Base-by-base conservation (phyloP, 73 alveolate species). In the Paramecium primaurelia region DNA sequence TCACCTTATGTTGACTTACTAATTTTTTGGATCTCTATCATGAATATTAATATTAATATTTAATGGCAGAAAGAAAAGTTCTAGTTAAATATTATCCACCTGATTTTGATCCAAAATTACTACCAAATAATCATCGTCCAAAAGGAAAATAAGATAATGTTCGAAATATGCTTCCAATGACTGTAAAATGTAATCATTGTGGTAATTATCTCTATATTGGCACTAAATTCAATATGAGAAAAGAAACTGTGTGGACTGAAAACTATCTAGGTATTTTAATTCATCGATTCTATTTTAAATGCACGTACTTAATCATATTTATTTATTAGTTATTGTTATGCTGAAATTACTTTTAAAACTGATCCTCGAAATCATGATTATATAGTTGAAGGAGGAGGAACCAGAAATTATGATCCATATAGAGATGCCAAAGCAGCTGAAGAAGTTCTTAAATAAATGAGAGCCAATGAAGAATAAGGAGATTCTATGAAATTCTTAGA, bases 361-460 rank as follows among this genome's bases (percentile, higher is more conserved):
- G 99, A 98, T 89, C 99, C 99, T 26, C 97, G 98, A 93, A 97
- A 98, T 94, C 97, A 97, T 94, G 99, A 98, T 89, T 98, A 98
- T 91, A 96, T 98, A 36, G 97, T 97, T 12, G 99, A 98, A 93
- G 94, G 93, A 26, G 99, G 99, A 8, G 99, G 99, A 25, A 92
- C 99, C 20, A 80, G 99, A 84, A 97, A 98, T 93, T 98, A 98
- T 92, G 99, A 98, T 69, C 98, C 99, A 1, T 97, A 99, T 96
- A 93, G 98, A 92, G 99, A 98, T 94, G 95, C 96, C 44, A 94
- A 94, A 77, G 93, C 96, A 30, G 99, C 99, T 14, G 99, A 96
- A 86, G 96, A 95, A 49, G 99, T 95, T 44, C 93, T 95, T 89
- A 97, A 95, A 85, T 96, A 97, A 59, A 90, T 93, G 96, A 96